Base-by-base conservation (phyloP, 1,284 basidiomycete species). In the Omphalotus olearius region DNA sequence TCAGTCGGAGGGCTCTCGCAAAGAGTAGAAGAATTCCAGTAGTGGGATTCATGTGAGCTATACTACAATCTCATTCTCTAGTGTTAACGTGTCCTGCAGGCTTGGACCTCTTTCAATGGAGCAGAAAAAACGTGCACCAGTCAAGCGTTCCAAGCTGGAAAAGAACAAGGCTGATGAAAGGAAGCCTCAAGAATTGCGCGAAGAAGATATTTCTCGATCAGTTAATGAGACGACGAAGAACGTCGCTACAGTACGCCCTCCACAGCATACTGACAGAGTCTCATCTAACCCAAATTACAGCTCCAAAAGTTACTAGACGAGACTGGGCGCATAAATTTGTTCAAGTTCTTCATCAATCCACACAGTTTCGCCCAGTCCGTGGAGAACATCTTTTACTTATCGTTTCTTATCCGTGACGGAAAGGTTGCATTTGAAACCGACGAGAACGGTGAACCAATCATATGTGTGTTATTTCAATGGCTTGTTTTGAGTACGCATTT, bases 301-400 rank as follows among this genome's bases (percentile, higher is more conserved):
- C 68, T 90, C 28, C 76, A 79, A 61, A 63, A 70, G 2, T 68
- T 88, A 14, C 69, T 88, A 35, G 68, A 72, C 17, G 62, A 74
- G 18, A 64, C 69, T 4, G 72, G 68, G 1, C 75, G 70, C 2
- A 76, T 90, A 45, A 91, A 93, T 64, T 61, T 96, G 17, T 95
- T 96, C 73, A 70, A 74, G 55, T 90, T 97, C 62, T 79, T 94
- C 44, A 73, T 95, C 55, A 94, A 97, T 61, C 93, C 93, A 6
- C 67, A 84, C 30, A 87, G 91, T 59, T 97, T 93, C 62, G 85
- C 86, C 0, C 93, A 97, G 65, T 91, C 91, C 0, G 90, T 97
- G 17, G 93, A 97, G 68, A 97, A 97, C 64, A 73, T 96, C 17
- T 97, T 97, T 66, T 91, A 96, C 61, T 76, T 96, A 1, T 93